Evolutionary conservation across 2,329 filamentous ascomycete genomes (phyloP).

Genomic region (Cladosporium halotolerans): DNA sequence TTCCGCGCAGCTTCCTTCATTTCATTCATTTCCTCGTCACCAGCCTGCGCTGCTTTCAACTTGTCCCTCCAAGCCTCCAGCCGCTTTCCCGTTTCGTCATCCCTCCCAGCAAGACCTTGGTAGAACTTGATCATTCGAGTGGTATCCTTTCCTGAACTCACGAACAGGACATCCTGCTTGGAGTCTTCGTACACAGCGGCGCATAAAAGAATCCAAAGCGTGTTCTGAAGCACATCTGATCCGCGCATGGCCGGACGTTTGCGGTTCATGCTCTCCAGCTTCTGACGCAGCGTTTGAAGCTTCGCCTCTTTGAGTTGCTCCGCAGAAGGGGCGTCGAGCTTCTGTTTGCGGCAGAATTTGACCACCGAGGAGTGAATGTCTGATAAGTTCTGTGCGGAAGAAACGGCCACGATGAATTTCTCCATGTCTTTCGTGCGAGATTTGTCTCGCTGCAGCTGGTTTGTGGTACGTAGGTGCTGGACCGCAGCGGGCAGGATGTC

Average conservation of each 20-base stretch:
- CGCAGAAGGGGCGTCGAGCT: conserved; percentile 18
- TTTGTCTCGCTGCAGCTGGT: conserved; percentile 14
- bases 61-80: conserved; percentile 25
- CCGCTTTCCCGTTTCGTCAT: conserved; percentile 20
- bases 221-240: conserved; percentile 30
- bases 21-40: conserved; percentile 20
- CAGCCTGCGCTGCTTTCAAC: conserved; percentile 24
- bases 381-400: conserved; percentile 18
- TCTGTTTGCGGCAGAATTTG: conserved; percentile 24
- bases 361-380: conserved; percentile 20
- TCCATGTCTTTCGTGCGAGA: conserved; percentile 21
- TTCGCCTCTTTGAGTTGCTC: conserved; percentile 17
- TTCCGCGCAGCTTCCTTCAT: conserved; percentile 23
- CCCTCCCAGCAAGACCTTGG: conserved; percentile 9
- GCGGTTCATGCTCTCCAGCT: conserved; percentile 19
- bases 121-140: conserved; percentile 29
- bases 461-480: background rate
- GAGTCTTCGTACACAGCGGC: background rate
- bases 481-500: conserved; percentile 20
- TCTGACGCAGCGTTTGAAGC: conserved; percentile 17
- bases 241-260: conserved; percentile 18
- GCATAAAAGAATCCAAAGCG: conserved; percentile 25
- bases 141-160: conserved; percentile 32
- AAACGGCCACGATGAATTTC: conserved; percentile 22
- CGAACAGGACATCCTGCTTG: conserved; percentile 23